Conservation (phyloP, 495 filamentous ascomycete species). For the Penicillium diatomitis region DNA sequence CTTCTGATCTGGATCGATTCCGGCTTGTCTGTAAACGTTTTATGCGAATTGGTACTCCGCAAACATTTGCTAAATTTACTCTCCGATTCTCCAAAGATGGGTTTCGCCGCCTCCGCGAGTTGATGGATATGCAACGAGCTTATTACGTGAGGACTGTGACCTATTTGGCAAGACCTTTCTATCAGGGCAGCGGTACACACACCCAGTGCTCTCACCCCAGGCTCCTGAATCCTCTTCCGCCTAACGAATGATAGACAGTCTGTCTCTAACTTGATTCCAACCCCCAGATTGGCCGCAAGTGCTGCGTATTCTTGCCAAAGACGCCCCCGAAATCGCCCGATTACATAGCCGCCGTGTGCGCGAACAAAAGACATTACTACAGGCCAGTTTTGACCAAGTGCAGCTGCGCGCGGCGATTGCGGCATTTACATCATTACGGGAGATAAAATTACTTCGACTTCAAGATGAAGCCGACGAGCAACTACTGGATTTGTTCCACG, state of each 20-base stretch:
- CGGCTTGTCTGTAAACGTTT: conserved; percentile 54
- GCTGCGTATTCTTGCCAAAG: conserved; percentile 11
- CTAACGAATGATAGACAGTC: no score
- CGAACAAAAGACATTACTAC: conserved; percentile 24
- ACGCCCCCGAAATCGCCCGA: conserved; percentile 15
- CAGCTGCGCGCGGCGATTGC: conserved; percentile 47
- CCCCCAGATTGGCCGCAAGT: conserved; percentile 26
- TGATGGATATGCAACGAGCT: conserved; percentile 45
- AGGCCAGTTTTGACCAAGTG: conserved; percentile 19
- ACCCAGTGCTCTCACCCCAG: no score
- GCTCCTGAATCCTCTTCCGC: no score
- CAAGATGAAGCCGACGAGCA: conserved; percentile 49
- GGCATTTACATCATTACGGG: conserved; percentile 51
- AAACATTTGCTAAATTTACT: conserved; percentile 50
- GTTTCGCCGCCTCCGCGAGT: conserved; percentile 44
- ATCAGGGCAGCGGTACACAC: conserved; percentile 39
- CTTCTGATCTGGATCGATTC: conserved; percentile 38
- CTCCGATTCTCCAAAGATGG: conserved; percentile 52
- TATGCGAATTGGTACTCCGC: conserved; percentile 49
- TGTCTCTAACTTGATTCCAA: no score
- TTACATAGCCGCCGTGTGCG: conserved; percentile 23
- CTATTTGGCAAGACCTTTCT: conserved; percentile 65
- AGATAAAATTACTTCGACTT: conserved; percentile 56
- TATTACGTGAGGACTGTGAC: conserved; percentile 58
- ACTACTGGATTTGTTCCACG: conserved; percentile 35